Percentiles rank a stretch among this genome's conserved stretches.
Conservation (phyloP, 2,329 filamentous ascomycete genomes). For the Xylaria sp. region DNA sequence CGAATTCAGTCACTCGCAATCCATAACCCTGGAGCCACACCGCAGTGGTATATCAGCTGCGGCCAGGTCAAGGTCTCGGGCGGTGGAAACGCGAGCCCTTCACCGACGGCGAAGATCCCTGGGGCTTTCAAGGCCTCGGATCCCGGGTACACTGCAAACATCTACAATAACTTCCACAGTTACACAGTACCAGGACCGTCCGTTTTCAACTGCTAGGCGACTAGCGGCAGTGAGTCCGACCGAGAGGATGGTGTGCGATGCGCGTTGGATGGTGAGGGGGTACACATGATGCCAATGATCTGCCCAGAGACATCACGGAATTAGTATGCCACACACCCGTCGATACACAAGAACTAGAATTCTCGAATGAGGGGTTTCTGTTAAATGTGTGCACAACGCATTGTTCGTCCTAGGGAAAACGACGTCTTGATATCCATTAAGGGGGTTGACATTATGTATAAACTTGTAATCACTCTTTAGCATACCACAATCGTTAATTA, state of each 20-base stretch:
- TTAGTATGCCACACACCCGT: not conserved
- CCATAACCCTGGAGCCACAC: constrained; percentile 61
- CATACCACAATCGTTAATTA: not conserved
- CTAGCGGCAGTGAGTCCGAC: not conserved
- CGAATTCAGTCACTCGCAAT: constrained; percentile 70
- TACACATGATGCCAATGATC: not conserved
- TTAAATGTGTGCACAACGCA: no score
- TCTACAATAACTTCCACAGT: constrained; percentile 45
- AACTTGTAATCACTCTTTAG: constrained; percentile 7
- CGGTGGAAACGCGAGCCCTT: constrained; percentile 51
- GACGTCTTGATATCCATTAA: not conserved
- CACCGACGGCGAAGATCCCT: constrained; percentile 53
- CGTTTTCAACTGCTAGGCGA: constrained; percentile 42
- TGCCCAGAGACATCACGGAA: not conserved
- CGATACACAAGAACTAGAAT: not conserved
- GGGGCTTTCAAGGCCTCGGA: constrained; percentile 56
- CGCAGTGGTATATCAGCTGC: constrained; percentile 60
- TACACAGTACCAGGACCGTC: constrained; percentile 46
- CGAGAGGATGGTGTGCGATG: not conserved
- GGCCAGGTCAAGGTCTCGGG: constrained; percentile 59
- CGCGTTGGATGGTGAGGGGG: not conserved
- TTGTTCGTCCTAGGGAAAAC: not conserved
- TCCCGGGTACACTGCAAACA: constrained; percentile 52
- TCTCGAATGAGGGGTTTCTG: not conserved
- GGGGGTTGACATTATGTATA: not conserved